Percentiles rank a stretch among this genome's conserved stretches.
These are phyloP conservation scores for Eucalyptus grandis DNA, from an alignment of 345 rosid genomes.

Conservation along the genomic window DNA sequence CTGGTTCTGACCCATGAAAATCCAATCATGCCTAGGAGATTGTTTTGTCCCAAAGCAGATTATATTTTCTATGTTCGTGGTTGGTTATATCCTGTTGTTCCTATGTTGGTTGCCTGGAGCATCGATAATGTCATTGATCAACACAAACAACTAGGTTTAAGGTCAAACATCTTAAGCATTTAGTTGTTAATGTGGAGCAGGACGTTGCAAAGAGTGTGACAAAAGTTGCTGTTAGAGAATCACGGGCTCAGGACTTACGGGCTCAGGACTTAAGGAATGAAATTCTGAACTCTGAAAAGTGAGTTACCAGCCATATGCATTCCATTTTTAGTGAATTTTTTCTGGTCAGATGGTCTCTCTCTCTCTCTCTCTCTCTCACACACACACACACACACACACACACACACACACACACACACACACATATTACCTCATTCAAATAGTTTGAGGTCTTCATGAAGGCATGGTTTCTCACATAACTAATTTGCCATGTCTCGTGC, in stretches of 20 bases:
- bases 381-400: too few species aligned
- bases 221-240: slow-evolving; percentile 62
- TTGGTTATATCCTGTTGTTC: not conserved
- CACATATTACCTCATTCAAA: not conserved
- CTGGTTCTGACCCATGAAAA: not conserved
- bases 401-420: not conserved
- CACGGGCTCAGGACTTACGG: slow-evolving; percentile 87
- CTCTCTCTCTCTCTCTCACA: too few species aligned
- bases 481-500: not conserved
- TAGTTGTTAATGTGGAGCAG: slow-evolving; percentile 14
- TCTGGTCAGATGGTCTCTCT: not conserved
- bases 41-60: not conserved
- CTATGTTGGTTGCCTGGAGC: not conserved
- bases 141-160: not conserved
- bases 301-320: slow-evolving; percentile 10
- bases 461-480: not conserved
- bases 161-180: not conserved
- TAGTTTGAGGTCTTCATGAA: not conserved
- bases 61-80: not conserved
- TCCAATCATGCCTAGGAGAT: not conserved
- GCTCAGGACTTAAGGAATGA: slow-evolving; percentile 91
- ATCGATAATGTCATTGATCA: not conserved
- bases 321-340: not conserved
- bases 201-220: slow-evolving; percentile 91
- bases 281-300: slow-evolving; percentile 86